phyloP scores from a whole-genome alignment of 495 filamentous ascomycete genomes.

The Collariella sp. region DNA sequence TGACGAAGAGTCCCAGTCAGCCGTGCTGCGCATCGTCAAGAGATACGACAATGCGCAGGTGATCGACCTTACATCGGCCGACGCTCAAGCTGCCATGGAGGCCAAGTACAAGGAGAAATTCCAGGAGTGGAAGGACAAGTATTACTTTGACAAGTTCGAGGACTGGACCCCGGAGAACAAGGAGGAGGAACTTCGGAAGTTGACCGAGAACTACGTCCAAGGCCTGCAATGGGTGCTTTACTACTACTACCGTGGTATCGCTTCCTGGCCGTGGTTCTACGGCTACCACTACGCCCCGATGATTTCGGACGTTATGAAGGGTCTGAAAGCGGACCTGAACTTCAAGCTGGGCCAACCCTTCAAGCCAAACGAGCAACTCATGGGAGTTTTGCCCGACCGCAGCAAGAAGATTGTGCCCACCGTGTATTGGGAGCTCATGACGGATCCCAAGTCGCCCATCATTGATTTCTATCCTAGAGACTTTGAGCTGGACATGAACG shows the following conservation, averaged over 20 bases:
- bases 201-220: slow-evolving; percentile 95
- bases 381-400: slow-evolving; percentile 95
- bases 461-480: slow-evolving; percentile 97
- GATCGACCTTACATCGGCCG: slow-evolving; percentile 67
- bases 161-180: slow-evolving; percentile 69
- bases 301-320: slow-evolving; percentile 81
- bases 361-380: slow-evolving; percentile 88
- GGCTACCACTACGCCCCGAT: slow-evolving; percentile 93
- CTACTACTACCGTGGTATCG: slow-evolving; percentile 96
- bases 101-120: slow-evolving; percentile 82
- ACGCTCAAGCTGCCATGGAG: slow-evolving; percentile 67
- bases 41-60: slow-evolving; percentile 85
- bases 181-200: slow-evolving; percentile 67
- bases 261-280: slow-evolving; percentile 98
- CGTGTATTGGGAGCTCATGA: slow-evolving; percentile 90
- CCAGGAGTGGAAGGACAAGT: slow-evolving; percentile 81
- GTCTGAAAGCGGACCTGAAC: slow-evolving; percentile 76
- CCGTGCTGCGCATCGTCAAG: slow-evolving; percentile 72
- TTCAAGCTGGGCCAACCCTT: slow-evolving; percentile 94
- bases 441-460: slow-evolving; percentile 80
- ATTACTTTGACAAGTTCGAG: slow-evolving; percentile 83
- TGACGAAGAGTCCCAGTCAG: slow-evolving; percentile 79
- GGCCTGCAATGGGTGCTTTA: slow-evolving; percentile 97
- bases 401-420: slow-evolving; percentile 90
- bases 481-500: slow-evolving; percentile 98